These are phyloP conservation scores for Babesia sp. DNA, from an alignment of 169 alveolate species.

Conservation along the genomic window DNA sequence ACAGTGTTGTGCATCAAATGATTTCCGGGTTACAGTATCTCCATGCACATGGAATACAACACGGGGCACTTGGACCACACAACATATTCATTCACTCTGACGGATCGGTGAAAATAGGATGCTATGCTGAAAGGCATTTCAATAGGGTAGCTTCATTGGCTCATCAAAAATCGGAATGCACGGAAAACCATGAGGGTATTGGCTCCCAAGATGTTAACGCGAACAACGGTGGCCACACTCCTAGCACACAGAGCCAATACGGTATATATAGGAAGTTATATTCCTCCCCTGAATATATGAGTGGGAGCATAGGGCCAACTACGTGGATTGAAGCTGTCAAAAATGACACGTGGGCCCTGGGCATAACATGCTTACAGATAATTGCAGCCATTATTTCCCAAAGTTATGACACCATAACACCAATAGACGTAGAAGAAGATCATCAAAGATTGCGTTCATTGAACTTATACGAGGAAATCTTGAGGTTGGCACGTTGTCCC, in stretches of 20 bases:
- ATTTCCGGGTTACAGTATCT: constrained; percentile 53
- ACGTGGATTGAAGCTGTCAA: constrained; percentile 1
- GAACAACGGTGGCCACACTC: not conserved
- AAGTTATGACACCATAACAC: not conserved
- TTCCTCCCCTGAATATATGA: constrained; percentile 33
- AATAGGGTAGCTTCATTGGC: not conserved
- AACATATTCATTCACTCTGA: constrained; percentile 21
- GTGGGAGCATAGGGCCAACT: not conserved
- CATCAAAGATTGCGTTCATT: not conserved
- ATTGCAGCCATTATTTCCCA: not conserved
- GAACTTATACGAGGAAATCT: not conserved
- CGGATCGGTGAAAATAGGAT: constrained; percentile 53
- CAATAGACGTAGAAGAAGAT: too few relatives aligned
- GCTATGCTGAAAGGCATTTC: constrained; percentile 42
- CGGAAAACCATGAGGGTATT: not conserved
- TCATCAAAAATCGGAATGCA: not conserved
- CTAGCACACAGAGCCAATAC: not conserved
- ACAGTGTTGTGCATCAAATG: constrained; percentile 25
- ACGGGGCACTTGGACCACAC: constrained; percentile 47
- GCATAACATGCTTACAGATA: constrained; percentile 31
- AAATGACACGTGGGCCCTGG: constrained; percentile 59
- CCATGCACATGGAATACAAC: constrained; percentile 49
- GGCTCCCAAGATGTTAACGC: not conserved
- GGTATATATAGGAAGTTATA: not conserved
- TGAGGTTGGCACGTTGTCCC: not conserved